Base-by-base conservation (phyloP, 176 grass and related monocot genomes). In the Oryza glumipatula region DNA sequence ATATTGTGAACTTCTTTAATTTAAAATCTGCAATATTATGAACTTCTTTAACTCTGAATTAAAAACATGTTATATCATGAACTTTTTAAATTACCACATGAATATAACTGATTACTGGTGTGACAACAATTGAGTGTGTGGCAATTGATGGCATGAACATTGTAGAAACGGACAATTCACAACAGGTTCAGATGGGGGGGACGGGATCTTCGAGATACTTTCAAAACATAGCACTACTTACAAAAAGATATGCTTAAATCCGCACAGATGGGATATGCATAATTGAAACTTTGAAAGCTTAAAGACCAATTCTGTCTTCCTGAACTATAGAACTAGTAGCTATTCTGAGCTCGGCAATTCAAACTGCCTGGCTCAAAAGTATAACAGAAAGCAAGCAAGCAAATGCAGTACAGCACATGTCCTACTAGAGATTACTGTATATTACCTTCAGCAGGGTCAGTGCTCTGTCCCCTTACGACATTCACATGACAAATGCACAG, bases 401-500 rank as follows among this genome's bases (percentile, higher is more conserved):
- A 54, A 15, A 61, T 49, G 60, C 65, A 19, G 49, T 45, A 46
- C 32, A 73, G 9, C 14, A 83, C 16, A 63, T 64, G 32, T 14
- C 12, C 54, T 78, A 26, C 24, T 45, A 10, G 70, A 85, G 39
- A 64, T 90, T 23, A 22, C 36, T 38, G 8, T 63, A 22, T 63
- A 63, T 23, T 91, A 96, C 96, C 93, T 89, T 99, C 96, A 73
- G 32, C 51, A 84, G 96, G 93, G 64, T 99, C 89, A 66, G 88
- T 96, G 60, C 3, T 82, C 35, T 87, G 30, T 11, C 89, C 96
- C 80, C 64, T 85, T 46, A 63, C 33, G 38, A 91, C 74, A 75
- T 54, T 76, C 74, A 81, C 39, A 76, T 35, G 79, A 49, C 72
- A 76, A 65, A 82, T n/a, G 88, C 67, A 94, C 69, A 90, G 28